phyloP scores from a whole-genome alignment of 805 yeast species.

The Saccharomyces kudriavzevii region DNA sequence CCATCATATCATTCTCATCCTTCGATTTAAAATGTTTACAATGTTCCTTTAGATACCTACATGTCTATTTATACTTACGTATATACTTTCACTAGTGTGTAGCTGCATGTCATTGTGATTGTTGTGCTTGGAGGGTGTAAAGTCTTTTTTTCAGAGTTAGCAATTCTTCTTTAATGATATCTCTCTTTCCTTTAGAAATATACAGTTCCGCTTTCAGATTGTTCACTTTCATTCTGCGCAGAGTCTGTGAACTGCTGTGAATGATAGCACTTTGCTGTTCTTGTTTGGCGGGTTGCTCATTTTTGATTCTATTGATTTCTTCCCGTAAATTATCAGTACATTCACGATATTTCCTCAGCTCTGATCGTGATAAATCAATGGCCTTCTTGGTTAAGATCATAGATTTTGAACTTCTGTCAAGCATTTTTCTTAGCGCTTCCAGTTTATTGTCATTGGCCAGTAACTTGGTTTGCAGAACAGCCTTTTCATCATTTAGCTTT shows the following conservation, averaged over 20 bases:
- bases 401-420: constrained; percentile 61
- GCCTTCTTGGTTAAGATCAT: constrained; percentile 72
- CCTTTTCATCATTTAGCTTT: not conserved
- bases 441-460: constrained; percentile 31
- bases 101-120: not conserved
- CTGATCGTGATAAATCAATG: constrained; percentile 62
- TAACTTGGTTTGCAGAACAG: constrained; percentile 2
- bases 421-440: constrained; percentile 49
- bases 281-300: constrained; percentile 34
- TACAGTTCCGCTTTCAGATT: constrained; percentile 79
- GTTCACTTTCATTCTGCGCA: constrained; percentile 63
- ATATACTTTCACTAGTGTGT: not conserved
- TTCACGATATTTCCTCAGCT: constrained; percentile 55
- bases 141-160: constrained; percentile 52
- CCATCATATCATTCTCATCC: not conserved
- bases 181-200: constrained; percentile 75
- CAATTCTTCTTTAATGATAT: constrained; percentile 60
- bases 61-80: not conserved
- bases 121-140: not conserved
- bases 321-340: constrained; percentile 45
- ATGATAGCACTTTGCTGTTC: constrained; percentile 14
- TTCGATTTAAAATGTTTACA: not conserved
- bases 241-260: constrained; percentile 28
- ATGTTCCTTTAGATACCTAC: not conserved
- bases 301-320: constrained; percentile 62